Evolutionary conservation across 2,329 filamentous ascomycete species (phyloP).

Genomic region (Fusarium odoratissimum): DNA sequence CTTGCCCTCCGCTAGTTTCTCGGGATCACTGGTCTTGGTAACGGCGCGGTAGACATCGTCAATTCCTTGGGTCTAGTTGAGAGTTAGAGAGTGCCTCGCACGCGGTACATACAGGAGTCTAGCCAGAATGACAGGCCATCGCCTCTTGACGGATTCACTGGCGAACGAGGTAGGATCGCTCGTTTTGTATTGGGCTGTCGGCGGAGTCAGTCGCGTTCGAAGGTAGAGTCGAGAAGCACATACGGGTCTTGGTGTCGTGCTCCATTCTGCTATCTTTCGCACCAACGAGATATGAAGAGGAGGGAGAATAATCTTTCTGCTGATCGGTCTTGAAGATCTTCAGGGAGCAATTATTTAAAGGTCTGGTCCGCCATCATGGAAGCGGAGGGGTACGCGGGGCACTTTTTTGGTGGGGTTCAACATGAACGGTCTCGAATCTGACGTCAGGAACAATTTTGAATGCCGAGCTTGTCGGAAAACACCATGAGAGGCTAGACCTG

Average conservation of each 20-base stretch:
- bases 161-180: slow-evolving; percentile 89
- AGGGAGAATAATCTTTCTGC: not conserved
- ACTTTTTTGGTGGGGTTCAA: slow-evolving; percentile 35
- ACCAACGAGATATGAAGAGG: not conserved
- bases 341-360: slow-evolving; percentile 19
- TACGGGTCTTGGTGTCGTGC: slow-evolving; percentile 79
- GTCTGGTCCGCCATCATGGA: slow-evolving; percentile 31
- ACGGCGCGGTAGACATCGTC: slow-evolving; percentile 91
- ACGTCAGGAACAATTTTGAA: slow-evolving; percentile 40
- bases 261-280: slow-evolving; percentile 65
- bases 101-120: slow-evolving; percentile 42
- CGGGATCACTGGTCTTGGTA: slow-evolving; percentile 66
- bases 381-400: slow-evolving; percentile 48
- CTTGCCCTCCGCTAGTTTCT: slow-evolving; percentile 84
- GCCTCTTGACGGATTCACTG: slow-evolving; percentile 82
- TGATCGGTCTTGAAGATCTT: slow-evolving; percentile 17
- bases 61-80: slow-evolving; percentile 82
- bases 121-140: slow-evolving; percentile 95
- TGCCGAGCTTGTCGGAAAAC: slow-evolving; percentile 21
- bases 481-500: slow-evolving; percentile 7
- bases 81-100: not conserved
- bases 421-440: slow-evolving; percentile 32
- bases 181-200: slow-evolving; percentile 79
- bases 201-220: slow-evolving; percentile 25
- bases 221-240: slow-evolving; percentile 45